Conservation (phyloP, 2,329 filamentous ascomycete species). For the Colletotrichum chlorophyti region DNA sequence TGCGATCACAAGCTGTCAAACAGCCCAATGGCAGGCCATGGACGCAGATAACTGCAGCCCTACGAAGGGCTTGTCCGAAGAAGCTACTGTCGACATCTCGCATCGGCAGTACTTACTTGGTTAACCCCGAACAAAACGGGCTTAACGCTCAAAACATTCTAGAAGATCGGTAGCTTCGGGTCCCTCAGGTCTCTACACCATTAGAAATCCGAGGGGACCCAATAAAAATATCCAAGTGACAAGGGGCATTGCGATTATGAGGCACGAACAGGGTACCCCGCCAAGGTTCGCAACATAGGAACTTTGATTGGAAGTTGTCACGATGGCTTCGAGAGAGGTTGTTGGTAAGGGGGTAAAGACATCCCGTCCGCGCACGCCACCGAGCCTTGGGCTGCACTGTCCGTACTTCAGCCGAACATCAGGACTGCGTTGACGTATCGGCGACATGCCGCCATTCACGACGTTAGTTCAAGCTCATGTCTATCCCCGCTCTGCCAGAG, state of each 20-base stretch:
- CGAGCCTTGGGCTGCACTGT: not conserved
- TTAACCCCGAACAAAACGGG: not conserved
- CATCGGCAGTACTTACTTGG: constrained; percentile 15
- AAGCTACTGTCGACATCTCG: constrained; percentile 17
- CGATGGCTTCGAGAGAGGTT: not conserved
- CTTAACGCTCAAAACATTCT: not conserved
- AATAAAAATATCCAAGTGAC: not conserved
- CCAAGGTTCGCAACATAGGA: not conserved
- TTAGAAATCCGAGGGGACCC: no score
- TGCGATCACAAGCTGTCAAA: constrained; percentile 14
- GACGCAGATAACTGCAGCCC: no score
- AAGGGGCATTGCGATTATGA: not conserved
- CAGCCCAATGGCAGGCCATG: constrained; percentile 5
- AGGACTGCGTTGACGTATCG: not conserved
- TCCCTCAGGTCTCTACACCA: no score
- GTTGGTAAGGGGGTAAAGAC: not conserved
- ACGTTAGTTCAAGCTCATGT: not conserved
- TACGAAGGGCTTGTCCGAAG: constrained; percentile 5
- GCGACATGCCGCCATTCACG: not conserved
- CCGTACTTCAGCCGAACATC: constrained; percentile 10
- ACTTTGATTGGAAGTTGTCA: constrained; percentile 13
- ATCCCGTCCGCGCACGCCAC: not conserved
- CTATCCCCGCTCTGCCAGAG: no score
- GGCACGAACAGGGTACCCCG: not conserved
- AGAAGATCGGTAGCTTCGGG: no score